Conservation (phyloP, 306 rosid species). For the Prunus mira region DNA sequence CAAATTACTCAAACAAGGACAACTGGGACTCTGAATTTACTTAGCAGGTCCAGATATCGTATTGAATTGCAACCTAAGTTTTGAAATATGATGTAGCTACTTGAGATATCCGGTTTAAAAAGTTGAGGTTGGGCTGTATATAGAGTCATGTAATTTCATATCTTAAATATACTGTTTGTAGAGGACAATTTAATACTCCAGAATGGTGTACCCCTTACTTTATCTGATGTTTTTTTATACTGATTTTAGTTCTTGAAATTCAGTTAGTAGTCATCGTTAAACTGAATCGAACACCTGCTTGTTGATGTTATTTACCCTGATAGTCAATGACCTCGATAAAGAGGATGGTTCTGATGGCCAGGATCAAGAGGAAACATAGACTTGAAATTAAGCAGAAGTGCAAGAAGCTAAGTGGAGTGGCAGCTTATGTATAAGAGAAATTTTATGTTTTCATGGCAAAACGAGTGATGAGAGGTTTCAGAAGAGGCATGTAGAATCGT, state of each 20-base stretch:
- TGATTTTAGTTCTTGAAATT: background rate
- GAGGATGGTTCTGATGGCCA: too few species aligned
- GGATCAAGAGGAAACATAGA: too few species aligned
- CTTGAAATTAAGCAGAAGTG: too few species aligned
- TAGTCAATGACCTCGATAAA: background rate
- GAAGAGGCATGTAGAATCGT: too few species aligned
- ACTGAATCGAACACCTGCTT: background rate
- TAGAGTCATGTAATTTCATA: constrained; percentile 27
- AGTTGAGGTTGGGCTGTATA: constrained; percentile 43
- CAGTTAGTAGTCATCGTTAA: background rate
- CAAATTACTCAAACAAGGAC: constrained; percentile 7
- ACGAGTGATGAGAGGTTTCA: too few species aligned
- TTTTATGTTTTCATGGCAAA: too few species aligned
- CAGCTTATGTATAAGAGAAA: too few species aligned
- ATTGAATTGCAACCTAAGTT: constrained; percentile 21
- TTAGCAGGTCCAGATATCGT: constrained; percentile 12
- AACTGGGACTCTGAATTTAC: constrained; percentile 14
- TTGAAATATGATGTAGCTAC: constrained; percentile 5
- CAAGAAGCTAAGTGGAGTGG: too few species aligned
- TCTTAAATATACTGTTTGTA: constrained; percentile 8
- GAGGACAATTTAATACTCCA: background rate
- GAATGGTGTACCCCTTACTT: background rate
- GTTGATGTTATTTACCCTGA: background rate
- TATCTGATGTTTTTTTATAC: background rate
- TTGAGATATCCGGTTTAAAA: constrained; percentile 26